Percentiles rank a stretch among this genome's conserved stretches.
phyloP scores from a whole-genome alignment of 495 filamentous ascomycete species.

The Hypoxylon intermedium region DNA sequence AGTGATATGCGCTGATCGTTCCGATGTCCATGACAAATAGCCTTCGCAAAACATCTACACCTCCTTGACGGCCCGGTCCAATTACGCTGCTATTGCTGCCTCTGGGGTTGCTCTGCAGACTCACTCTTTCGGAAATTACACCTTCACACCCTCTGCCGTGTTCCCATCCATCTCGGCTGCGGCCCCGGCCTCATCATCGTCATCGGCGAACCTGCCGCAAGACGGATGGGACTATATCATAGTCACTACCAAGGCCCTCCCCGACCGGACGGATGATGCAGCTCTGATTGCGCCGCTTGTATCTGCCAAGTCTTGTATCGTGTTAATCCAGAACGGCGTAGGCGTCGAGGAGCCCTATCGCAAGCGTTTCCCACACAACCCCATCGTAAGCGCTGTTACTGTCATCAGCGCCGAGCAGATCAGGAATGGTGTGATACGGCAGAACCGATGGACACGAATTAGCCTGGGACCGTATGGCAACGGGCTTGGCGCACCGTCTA shows the following conservation, averaged over 20 bases:
- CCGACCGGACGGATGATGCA: conserved; percentile 57
- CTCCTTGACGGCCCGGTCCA: conserved; percentile 63
- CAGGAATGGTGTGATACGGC: conserved; percentile 57
- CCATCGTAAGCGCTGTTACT: conserved; percentile 68
- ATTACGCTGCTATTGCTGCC: conserved; percentile 57
- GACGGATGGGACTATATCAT: conserved; percentile 65
- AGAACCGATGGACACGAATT: conserved; percentile 68
- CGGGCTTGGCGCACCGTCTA: conserved; percentile 36
- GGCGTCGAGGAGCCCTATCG: conserved; percentile 71
- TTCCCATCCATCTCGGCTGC: conserved; percentile 54
- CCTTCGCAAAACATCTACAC: conserved; percentile 49
- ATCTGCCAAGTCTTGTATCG: conserved; percentile 58
- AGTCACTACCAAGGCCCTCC: conserved; percentile 65
- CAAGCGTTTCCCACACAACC: conserved; percentile 57
- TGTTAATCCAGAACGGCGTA: conserved; percentile 75
- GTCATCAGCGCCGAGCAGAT: conserved; percentile 62
- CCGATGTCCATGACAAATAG: conserved; percentile 31
- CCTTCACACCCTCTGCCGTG: conserved; percentile 56
- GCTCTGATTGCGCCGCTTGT: conserved; percentile 59
- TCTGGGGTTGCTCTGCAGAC: conserved; percentile 58
- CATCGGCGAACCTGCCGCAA: conserved; percentile 20
- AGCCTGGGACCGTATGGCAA: conserved; percentile 62
- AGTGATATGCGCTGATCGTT: conserved; percentile 14
- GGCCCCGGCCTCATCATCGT: conserved; percentile 9
- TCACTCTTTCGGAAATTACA: conserved; percentile 61